Evolutionary conservation across 345 rosid genomes (phyloP), one percentile per base, ranked within the genome.

Genomic region (Carallia brachiata): DNA sequence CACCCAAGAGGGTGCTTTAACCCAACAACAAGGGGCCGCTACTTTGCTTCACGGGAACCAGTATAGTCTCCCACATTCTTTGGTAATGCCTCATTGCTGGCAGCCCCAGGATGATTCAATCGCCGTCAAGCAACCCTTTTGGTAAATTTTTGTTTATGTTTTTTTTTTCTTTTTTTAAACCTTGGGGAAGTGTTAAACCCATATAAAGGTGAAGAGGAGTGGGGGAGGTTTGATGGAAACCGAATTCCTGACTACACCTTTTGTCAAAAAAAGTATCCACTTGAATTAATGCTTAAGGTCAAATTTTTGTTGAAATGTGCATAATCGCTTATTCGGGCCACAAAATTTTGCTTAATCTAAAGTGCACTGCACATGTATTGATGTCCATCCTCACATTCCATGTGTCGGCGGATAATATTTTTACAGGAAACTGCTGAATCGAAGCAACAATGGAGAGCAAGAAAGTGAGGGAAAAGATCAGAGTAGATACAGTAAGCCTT

Each of bases 61-160:
- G 15, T 67, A 44, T 6, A 58, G 39, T 2, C 68, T 19, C 68
- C 73, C 57, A 6, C 73, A 44, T 63, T 75, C 79, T 36, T 7
- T 66, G 36, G 62, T 52, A 58, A 50, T 60, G 32, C 72, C 77
- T 37, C 79, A 64, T 44, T 64, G 30, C 67, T 83, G 76, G 86
- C 64, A 76, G 76, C 73, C 80, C 67, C 79, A 65, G 60, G 77
- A 75, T 70, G 75, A 83, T 78, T 71, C 82, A 47, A 36, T 71
- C 65, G 50, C 72, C 31, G 60, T 78, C 57, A 78, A 75, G 58
- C 58, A 78, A 69, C 67, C 79, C 66, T 73, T 80, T 69, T 75
- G 86, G 86, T 83, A 83, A 69, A 9, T 5, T 6, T 27, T 56
- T 56, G 5, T 56, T 56, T 0, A 56, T 19, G 3, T 23, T 23